phyloP scores from a whole-genome alignment of 208 protist genomes.

The Herpetomonas tarakana region DNA sequence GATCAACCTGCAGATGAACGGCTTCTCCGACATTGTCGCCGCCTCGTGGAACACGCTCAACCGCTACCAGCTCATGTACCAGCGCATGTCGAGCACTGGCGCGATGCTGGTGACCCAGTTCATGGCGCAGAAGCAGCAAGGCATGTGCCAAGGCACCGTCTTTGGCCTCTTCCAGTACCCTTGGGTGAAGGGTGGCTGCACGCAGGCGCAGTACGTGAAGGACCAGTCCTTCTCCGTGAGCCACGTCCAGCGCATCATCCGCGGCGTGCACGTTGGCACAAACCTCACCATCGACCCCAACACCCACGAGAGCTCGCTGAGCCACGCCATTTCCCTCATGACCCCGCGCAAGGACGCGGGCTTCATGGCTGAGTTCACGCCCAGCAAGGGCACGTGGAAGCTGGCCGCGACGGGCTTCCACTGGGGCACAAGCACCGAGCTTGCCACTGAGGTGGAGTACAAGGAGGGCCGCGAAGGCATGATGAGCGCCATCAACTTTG shows the following conservation, averaged over 20 bases:
- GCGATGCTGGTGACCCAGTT: constrained; percentile 81
- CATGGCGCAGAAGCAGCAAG: constrained; percentile 85
- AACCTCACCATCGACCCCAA: constrained; percentile 57
- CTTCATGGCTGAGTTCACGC: constrained; percentile 60
- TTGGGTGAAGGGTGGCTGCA: constrained; percentile 77
- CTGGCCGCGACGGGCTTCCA: constrained; percentile 51
- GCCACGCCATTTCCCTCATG: constrained; percentile 54
- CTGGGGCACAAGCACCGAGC: constrained; percentile 69
- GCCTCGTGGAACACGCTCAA: constrained; percentile 85
- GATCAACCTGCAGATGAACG: constrained; percentile 86
- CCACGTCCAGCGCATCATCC: constrained; percentile 78
- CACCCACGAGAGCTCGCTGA: constrained; percentile 61
- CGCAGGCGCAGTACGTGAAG: constrained; percentile 85
- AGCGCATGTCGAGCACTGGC: constrained; percentile 72
- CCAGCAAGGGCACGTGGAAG: constrained; percentile 82
- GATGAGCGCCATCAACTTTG: constrained; percentile 65
- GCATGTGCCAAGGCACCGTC: constrained; percentile 74
- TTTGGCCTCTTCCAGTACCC: constrained; percentile 89
- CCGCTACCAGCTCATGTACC: constrained; percentile 87
- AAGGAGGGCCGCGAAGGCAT: constrained; percentile 58
- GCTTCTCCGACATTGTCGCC: constrained; percentile 77
- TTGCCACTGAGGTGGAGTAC: constrained; percentile 77
- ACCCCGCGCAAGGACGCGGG: constrained; percentile 58
- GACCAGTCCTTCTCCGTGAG: constrained; percentile 70
- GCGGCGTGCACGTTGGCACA: constrained; percentile 76